Evolutionary conservation across 2,329 filamentous ascomycete genomes (phyloP).

Genomic region (Herpotrichia juniperi): DNA sequence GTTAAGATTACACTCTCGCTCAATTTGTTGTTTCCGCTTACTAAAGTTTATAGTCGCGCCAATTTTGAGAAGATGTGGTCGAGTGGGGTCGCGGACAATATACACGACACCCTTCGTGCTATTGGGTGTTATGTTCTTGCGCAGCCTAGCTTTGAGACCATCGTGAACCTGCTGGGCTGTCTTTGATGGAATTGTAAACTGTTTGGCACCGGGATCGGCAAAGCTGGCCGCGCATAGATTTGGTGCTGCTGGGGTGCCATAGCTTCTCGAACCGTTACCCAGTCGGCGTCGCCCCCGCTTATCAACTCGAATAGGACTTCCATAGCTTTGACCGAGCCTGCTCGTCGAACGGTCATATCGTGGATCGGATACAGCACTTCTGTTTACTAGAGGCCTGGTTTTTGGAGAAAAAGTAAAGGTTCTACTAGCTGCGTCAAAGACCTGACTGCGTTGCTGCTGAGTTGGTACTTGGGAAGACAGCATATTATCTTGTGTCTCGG

Average conservation of each 20-base stretch:
- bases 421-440: neutral
- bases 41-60: conserved; percentile 8
- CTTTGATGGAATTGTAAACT: neutral
- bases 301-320: neutral
- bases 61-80: conserved; percentile 12
- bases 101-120: conserved; percentile 7
- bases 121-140: conserved; percentile 1
- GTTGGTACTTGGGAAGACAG: neutral
- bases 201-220: neutral
- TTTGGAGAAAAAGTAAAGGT: neutral
- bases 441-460: neutral
- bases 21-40: neutral
- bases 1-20: conserved; percentile 2
- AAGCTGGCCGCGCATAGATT: neutral
- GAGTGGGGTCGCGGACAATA: conserved; percentile 9
- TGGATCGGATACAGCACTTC: conserved; percentile 1
- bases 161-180: conserved; percentile 10
- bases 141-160: conserved; percentile 2
- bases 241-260: neutral
- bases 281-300: neutral
- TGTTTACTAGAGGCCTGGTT: neutral
- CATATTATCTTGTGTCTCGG: neutral
- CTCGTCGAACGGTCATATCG: neutral
- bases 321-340: neutral
- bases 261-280: neutral